phyloP scores from a whole-genome alignment of 257 asterid genomes.

The Plectranthus barbatus region DNA sequence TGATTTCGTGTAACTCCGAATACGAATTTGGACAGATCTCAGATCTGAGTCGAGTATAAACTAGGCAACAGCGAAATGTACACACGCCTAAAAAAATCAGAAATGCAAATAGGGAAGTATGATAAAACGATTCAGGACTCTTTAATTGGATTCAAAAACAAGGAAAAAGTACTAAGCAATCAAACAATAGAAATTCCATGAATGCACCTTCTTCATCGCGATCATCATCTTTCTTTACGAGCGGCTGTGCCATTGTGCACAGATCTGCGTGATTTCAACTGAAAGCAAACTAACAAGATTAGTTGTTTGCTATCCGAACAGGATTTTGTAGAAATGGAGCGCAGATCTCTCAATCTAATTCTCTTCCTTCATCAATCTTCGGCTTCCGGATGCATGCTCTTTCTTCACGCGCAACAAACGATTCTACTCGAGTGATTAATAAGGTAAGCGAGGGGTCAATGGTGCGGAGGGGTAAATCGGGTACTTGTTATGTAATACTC shows the following conservation, averaged over 20 bases:
- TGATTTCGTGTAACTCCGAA: neutral
- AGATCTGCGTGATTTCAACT: conserved; percentile 35
- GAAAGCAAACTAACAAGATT: conserved; percentile 5
- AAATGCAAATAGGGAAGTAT: conserved; percentile 4
- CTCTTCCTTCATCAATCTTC: too few relatives aligned
- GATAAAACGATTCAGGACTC: neutral
- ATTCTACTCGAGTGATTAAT: conserved; percentile 2
- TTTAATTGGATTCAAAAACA: neutral
- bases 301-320: neutral
- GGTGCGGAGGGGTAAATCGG: conserved; percentile 12
- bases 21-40: neutral
- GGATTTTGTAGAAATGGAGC: conserved; percentile 12
- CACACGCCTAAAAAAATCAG: neutral
- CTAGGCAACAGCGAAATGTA: neutral
- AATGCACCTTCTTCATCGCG: conserved; percentile 61
- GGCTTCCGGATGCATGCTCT: too few relatives aligned
- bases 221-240: conserved; percentile 64
- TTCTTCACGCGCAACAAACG: conserved; percentile 9
- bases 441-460: conserved; percentile 5
- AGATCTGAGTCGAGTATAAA: conserved; percentile 34
- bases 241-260: conserved; percentile 57
- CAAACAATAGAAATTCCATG: neutral
- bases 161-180: neutral
- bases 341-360: conserved; percentile 13
- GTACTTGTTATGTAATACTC: too few relatives aligned